These are phyloP conservation scores for Exophiala calicioides DNA, from an alignment of 2,329 filamentous ascomycete genomes.

Conservation along the genomic window DNA sequence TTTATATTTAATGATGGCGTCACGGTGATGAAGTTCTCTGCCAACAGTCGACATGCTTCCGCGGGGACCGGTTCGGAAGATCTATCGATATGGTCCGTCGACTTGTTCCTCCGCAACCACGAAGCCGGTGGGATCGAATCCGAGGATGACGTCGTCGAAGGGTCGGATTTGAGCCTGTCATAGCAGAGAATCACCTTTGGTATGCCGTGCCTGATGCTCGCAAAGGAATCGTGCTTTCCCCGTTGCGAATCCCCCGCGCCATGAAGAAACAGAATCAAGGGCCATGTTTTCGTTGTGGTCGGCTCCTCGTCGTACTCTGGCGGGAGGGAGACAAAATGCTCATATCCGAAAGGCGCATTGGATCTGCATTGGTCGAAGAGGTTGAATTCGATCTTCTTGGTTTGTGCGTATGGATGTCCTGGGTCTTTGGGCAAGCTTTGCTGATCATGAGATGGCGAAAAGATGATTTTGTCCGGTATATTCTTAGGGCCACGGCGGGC, in stretches of 20 bases:
- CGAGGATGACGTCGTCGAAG: constrained; percentile 3
- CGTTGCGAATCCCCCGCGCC: constrained; percentile 24
- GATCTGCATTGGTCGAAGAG: constrained; percentile 20
- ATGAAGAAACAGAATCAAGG: constrained; percentile 23
- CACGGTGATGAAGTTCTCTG: constrained; percentile 24
- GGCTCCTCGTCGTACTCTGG: constrained; percentile 14
- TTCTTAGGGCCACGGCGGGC: constrained; percentile 22
- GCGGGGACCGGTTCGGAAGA: constrained; percentile 16
- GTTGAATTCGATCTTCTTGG: constrained; percentile 17
- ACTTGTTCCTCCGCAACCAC: constrained; percentile 9
- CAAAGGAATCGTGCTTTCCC: constrained; percentile 15
- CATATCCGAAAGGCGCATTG: constrained; percentile 25
- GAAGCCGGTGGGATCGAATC: constrained; percentile 17
- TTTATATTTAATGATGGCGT: constrained; percentile 24
- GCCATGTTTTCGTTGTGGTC: constrained; percentile 12
- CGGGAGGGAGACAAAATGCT: constrained; percentile 24
- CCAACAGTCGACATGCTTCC: constrained; percentile 17
- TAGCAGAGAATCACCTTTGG: constrained; percentile 26
- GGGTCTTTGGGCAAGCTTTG: constrained; percentile 16
- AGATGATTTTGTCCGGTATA: constrained; percentile 14
- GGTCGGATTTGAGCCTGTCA: constrained; percentile 20
- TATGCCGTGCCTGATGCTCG: constrained; percentile 20
- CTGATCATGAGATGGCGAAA: neutral
- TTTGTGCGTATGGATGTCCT: constrained; percentile 18
- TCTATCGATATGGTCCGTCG: constrained; percentile 15